Evolutionary conservation across 2,329 filamentous ascomycete species (phyloP), one percentile per base, ranked within the genome.

Genomic region (Coccinonectria pachysandricola): DNA sequence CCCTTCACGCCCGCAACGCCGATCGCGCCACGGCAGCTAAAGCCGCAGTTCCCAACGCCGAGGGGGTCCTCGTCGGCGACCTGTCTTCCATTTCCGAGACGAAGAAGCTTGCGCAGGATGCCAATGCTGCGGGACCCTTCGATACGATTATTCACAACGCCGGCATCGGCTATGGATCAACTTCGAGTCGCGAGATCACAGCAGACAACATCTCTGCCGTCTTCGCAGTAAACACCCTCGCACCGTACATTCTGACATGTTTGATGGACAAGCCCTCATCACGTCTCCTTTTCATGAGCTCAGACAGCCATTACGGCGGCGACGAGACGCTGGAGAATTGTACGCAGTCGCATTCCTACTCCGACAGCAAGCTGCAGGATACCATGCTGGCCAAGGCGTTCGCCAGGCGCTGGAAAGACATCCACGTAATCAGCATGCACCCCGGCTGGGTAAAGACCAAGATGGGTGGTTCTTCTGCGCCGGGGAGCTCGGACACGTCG

Each of bases 381-480:
- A 33, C 37, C 4, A 37, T 42, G 30, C 35, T 42, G 4, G 33
- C 38, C 3, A 42, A 42, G 2, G 36, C 36, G 2, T 35, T 42
- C 14, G 35, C 38, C 2, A 16, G 38, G 7, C 27, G 39, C 1
- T 39, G 36, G 28, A 23, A 18, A 1, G 29, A 33, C 6, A 30
- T 42, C 6, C 36, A 39, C 11, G 27, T 42, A 6, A 10, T 42
- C 6, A 40, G 36, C 20, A 39, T 42, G 32, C 33, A 42, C 9
- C 39, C 39, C 0, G 39, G 39, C 3, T 42, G 38, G 39, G 39
- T 42, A 2, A 32, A 26, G 17, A 42, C 39, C 3, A 42, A 42
- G 12, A 39, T 42, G 36, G 39, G 39, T 10, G 34, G 38, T 12
- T 16, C 4, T 8, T 27, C 30, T 8, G 39, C 39, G 2, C 38